Percentiles rank a stretch among this genome's conserved stretches.
Conservation (phyloP, 495 filamentous ascomycete genomes). For the Entonaema liquescens region DNA sequence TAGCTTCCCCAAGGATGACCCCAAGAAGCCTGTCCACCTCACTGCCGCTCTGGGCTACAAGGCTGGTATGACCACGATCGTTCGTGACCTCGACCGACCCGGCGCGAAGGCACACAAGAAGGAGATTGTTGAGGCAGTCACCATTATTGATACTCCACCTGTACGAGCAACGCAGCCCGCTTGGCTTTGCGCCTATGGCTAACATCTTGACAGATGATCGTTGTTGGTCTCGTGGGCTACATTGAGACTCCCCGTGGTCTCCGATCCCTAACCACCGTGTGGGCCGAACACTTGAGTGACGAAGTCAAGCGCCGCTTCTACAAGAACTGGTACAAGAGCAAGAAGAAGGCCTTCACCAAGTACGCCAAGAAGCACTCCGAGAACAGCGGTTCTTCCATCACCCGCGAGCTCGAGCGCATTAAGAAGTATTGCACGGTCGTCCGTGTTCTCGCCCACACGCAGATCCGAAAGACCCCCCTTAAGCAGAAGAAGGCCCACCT, state of each 20-base stretch:
- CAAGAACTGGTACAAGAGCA: constrained; percentile 99
- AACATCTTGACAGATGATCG: constrained; percentile 86
- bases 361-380: constrained; percentile 99
- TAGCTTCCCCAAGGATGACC: constrained; percentile 99
- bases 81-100: constrained; percentile 98
- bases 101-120: constrained; percentile 99
- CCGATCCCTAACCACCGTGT: constrained; percentile 98
- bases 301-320: constrained; percentile 99
- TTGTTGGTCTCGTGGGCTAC: constrained; percentile 99
- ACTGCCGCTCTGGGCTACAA: constrained; percentile 99
- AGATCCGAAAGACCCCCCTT: constrained; percentile 98
- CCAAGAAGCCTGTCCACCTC: constrained; percentile 98
- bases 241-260: constrained; percentile 99
- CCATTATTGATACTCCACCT: constrained; percentile 99
- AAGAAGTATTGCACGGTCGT: constrained; percentile 99
- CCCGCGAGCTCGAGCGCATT: constrained; percentile 98
- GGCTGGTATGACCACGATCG: constrained; percentile 99
- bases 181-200: constrained; percentile 68
- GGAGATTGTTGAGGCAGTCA: constrained; percentile 99
- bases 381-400: constrained; percentile 84
- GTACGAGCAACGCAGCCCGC: constrained; percentile 81
- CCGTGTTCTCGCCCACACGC: constrained; percentile 98
- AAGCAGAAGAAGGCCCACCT: constrained; percentile 99
- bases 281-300: constrained; percentile 98
- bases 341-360: constrained; percentile 99